A percentile compares a stretch with the other conserved stretches of the same genome.
These are phyloP conservation scores for Naganishia randhawae DNA, from an alignment of 768 basidiomycete genomes.

Conservation along the genomic window DNA sequence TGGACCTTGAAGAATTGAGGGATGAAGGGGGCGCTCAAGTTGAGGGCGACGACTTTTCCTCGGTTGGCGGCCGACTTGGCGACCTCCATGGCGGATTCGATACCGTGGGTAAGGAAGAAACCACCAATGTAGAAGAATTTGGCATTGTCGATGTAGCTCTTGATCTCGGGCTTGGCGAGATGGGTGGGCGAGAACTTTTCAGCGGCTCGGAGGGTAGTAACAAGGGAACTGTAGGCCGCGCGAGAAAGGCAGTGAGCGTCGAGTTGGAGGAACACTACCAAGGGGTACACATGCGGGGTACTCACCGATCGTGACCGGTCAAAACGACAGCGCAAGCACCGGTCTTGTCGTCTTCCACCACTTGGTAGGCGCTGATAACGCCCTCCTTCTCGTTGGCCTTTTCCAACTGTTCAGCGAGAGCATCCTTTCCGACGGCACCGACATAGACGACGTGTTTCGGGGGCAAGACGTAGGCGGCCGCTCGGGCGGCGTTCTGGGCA, in stretches of 20 bases:
- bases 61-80: slow-evolving; percentile 70
- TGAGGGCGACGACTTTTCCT: slow-evolving; percentile 83
- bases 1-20: slow-evolving; percentile 83
- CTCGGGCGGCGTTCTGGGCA: slow-evolving; percentile 92
- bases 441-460: slow-evolving; percentile 83
- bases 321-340: slow-evolving; percentile 95
- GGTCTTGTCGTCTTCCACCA: slow-evolving; percentile 79
- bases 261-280: background rate
- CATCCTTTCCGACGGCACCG: slow-evolving; percentile 89
- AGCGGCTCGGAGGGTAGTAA: slow-evolving; percentile 83
- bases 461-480: slow-evolving; percentile 89
- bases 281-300: too few species aligned
- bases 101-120: slow-evolving; percentile 93
- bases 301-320: slow-evolving; percentile 84
- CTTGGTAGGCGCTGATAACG: slow-evolving; percentile 79
- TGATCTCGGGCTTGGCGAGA: slow-evolving; percentile 69
- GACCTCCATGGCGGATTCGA: slow-evolving; percentile 65
- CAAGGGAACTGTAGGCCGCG: slow-evolving; percentile 66
- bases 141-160: slow-evolving; percentile 71
- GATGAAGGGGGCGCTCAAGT: slow-evolving; percentile 97
- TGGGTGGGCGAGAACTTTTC: slow-evolving; percentile 83
- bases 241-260: background rate
- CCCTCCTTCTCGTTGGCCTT: slow-evolving; percentile 89
- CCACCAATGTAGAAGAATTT: slow-evolving; percentile 91
- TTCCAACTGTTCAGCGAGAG: slow-evolving; percentile 81